Evolutionary conservation across 495 filamentous ascomycete genomes (phyloP).

Genomic region (Neurospora sp.): DNA sequence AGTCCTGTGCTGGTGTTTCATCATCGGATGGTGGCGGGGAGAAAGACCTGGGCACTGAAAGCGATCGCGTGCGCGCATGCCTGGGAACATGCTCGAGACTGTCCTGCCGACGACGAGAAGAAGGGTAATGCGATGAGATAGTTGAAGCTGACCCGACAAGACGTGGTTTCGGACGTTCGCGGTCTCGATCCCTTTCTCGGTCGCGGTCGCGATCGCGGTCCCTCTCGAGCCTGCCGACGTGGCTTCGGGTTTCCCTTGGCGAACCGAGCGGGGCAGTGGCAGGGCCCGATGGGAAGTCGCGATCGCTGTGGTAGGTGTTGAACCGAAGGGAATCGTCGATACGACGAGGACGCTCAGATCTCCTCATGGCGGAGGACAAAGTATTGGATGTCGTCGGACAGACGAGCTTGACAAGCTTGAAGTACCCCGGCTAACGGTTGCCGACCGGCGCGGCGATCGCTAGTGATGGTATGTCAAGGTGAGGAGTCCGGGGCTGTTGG

Average conservation of each 20-base stretch:
- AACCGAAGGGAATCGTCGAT: background rate
- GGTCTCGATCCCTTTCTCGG: background rate
- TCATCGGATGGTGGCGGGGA: background rate
- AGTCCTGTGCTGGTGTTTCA: background rate
- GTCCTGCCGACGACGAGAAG: background rate
- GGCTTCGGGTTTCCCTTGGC: background rate
- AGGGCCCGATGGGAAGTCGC: background rate
- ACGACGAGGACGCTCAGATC: background rate
- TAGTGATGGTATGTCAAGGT: background rate
- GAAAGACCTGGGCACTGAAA: background rate
- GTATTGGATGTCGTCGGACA: background rate
- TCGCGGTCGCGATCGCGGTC: background rate
- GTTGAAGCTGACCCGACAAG: background rate
- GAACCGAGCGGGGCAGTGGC: background rate
- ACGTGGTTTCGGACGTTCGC: background rate
- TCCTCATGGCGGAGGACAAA: background rate
- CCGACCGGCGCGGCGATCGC: background rate
- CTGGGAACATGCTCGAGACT: background rate
- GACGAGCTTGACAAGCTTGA: background rate
- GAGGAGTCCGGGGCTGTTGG: background rate
- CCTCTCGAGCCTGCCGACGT: background rate
- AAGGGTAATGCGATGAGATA: background rate
- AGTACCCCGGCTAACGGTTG: background rate
- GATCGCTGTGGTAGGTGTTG: conserved; percentile 2
- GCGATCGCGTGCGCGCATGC: background rate